phyloP scores from a whole-genome alignment of 169 alveolate species.

The Plasmodium malariae region DNA sequence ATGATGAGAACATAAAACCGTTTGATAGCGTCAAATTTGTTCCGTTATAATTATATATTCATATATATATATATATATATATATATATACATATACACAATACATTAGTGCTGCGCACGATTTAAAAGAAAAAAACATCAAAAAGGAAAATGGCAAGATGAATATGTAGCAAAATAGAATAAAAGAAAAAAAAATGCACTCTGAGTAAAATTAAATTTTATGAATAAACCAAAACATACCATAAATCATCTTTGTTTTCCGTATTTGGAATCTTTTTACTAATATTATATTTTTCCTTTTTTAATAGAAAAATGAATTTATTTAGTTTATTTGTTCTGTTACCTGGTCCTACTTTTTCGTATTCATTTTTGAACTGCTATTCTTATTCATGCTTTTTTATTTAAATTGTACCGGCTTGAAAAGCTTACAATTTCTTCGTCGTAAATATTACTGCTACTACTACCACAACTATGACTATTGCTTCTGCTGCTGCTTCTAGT shows the following conservation, averaged over 20 bases:
- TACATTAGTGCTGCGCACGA: too few species aligned
- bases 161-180: neutral
- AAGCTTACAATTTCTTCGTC: conserved; percentile 48
- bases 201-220: neutral
- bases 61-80: neutral
- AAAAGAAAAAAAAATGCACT: neutral
- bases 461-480: conserved; percentile 12
- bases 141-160: neutral
- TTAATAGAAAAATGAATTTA: neutral
- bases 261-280: neutral
- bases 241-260: neutral
- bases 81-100: neutral
- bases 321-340: neutral
- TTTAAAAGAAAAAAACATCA: neutral
- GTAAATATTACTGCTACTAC: neutral
- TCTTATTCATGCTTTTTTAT: conserved; percentile 1
- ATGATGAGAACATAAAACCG: neutral
- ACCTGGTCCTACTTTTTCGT: neutral
- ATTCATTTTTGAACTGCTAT: neutral
- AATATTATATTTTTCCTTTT: neutral
- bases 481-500: conserved; percentile 7
- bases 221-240: neutral
- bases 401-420: conserved; percentile 18
- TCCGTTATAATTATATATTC: neutral
- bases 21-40: neutral